Percentiles rank a stretch among this genome's conserved stretches.
These are phyloP conservation scores for Suhomyces sp. DNA, from an alignment of 805 yeast genomes.

Conservation along the genomic window DNA sequence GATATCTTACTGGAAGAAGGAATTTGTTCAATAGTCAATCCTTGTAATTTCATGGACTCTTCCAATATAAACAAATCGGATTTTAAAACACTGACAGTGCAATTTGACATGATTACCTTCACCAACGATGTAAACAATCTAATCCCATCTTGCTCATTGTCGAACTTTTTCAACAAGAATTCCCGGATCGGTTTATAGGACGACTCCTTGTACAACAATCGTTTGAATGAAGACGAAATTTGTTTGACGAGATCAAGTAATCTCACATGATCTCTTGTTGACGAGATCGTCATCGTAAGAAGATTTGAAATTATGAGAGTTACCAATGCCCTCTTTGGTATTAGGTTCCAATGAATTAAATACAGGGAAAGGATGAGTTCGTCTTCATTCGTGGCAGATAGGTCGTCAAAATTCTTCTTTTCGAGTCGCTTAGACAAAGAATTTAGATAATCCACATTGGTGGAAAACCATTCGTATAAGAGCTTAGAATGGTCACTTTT, in stretches of 20 bases:
- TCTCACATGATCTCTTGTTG: conserved; percentile 16
- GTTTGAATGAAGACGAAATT: conserved; percentile 12
- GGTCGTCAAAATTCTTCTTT: neutral
- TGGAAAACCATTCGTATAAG: conserved; percentile 15
- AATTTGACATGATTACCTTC: conserved; percentile 15
- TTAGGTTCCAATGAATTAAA: conserved; percentile 13
- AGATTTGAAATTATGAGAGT: conserved; percentile 19
- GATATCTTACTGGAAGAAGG: neutral
- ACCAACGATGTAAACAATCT: conserved; percentile 18
- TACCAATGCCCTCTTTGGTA: conserved; percentile 15
- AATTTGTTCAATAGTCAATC: neutral
- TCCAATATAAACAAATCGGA: conserved; percentile 8
- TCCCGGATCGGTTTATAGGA: conserved; percentile 9
- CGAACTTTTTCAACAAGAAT: conserved; percentile 13
- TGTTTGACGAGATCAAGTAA: conserved; percentile 17
- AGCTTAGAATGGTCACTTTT: conserved; percentile 10
- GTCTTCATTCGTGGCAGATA: conserved; percentile 10
- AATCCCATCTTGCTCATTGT: conserved; percentile 17
- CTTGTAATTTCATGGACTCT: conserved; percentile 5
- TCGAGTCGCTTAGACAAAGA: neutral
- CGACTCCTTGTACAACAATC: conserved; percentile 11
- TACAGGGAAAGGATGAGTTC: conserved; percentile 11
- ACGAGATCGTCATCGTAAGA: conserved; percentile 19
- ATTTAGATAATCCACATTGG: conserved; percentile 7
- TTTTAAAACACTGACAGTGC: conserved; percentile 11